These are phyloP conservation scores for Kwoniella mangroviensis DNA, from an alignment of 768 basidiomycete species.

Conservation along the genomic window DNA sequence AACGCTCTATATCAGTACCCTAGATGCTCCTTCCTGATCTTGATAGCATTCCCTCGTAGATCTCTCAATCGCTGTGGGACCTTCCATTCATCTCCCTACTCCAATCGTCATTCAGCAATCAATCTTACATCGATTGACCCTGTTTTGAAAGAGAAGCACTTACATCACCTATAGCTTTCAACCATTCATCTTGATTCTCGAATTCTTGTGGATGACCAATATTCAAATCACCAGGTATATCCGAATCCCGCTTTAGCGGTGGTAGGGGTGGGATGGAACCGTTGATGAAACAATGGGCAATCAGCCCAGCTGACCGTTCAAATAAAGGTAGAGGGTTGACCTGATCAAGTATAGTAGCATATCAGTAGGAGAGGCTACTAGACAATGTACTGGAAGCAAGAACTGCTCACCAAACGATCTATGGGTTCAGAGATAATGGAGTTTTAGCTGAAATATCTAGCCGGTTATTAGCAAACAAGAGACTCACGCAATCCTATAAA, in stretches of 20 bases:
- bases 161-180: slow-evolving; percentile 1
- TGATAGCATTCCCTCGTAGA: background rate
- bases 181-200: slow-evolving; percentile 2
- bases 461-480: background rate
- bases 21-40: background rate
- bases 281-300: background rate
- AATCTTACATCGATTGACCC: background rate
- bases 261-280: background rate
- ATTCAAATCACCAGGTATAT: background rate
- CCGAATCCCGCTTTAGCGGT: background rate
- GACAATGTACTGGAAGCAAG: background rate
- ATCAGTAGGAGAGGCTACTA: background rate
- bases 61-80: background rate
- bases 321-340: slow-evolving; percentile 1
- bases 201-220: slow-evolving; percentile 5
- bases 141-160: background rate
- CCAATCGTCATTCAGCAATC: background rate
- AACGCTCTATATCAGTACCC: background rate
- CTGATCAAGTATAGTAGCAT: background rate
- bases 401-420: background rate
- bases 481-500: background rate
- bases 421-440: background rate
- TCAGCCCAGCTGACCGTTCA: background rate
- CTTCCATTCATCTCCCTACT: background rate
- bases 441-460: background rate